Evolutionary conservation across 2,329 filamentous ascomycete species (phyloP), one percentile per base, ranked within the genome.

Genomic region (Diplodia intermedia): DNA sequence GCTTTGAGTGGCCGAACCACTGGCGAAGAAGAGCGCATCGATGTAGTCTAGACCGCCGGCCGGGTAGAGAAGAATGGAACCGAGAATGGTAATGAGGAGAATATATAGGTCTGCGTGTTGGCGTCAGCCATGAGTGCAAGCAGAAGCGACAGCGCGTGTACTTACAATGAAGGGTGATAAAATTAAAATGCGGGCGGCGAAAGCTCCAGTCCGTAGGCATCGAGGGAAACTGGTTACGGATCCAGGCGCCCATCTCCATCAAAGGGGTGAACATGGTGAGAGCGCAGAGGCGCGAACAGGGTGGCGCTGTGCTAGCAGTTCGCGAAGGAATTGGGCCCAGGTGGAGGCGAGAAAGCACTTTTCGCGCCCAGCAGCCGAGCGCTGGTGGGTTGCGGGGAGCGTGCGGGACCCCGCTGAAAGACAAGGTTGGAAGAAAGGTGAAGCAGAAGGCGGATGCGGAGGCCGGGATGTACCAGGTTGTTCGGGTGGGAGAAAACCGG

Each of bases 21-120:
- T 89, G n/a, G 91, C 87, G 73, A 97, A 92, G 83, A 97, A 92
- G 18, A 99, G 86, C 2, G 93, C 90, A 82, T 99, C 94, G 73
- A 95, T 91, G 75, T 97, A 99, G 1, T 79, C 70, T 69, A 97
- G 78, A 18, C 88, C 81, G 31, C 87, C 86, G 4, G 82, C 82
- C 20, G 86, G 86, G 73, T 88, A 97, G 20, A 99, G 79, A 62
- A 97, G 83, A 71, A 97, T 82, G 0, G 94, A 97, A 18, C 88
- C 89, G 56, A 94, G 63, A 1, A 99, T 82, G 4, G 87, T 84
- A 78, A 91, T 87, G 69, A 86, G 83, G 68, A 97, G 85, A 71
- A 99, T 90, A 82, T 93, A 97, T 68, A 90, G 85, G 77, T 98
- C 90, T 92, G 67, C 7, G 26, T 18, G n/a, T 2, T 3, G 2